Percentiles rank a stretch among this genome's conserved stretches.
phyloP scores from a whole-genome alignment of 1,139 yeast species.

The Candida pseudocylindracea region DNA sequence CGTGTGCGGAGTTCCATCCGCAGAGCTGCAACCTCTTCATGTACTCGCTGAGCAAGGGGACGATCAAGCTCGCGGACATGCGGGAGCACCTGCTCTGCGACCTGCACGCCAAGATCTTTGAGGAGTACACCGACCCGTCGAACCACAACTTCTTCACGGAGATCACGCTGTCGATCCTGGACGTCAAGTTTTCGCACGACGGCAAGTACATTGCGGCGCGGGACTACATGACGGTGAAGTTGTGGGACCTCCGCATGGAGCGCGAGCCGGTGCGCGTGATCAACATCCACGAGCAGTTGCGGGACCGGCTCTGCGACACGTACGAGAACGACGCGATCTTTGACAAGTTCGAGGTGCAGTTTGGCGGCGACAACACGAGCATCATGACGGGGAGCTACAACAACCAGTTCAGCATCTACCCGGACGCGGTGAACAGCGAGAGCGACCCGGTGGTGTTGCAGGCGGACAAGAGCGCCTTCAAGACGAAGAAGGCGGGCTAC shows the following conservation, averaged over 20 bases:
- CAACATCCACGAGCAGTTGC: slow-evolving; percentile 84
- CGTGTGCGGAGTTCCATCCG: slow-evolving; percentile 97
- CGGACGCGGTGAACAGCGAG: slow-evolving; percentile 45
- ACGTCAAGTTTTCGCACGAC: slow-evolving; percentile 78
- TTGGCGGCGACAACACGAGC: slow-evolving; percentile 80
- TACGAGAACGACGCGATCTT: slow-evolving; percentile 97
- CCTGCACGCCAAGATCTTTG: slow-evolving; percentile 70
- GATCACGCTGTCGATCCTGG: slow-evolving; percentile 85
- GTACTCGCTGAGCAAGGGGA: slow-evolving; percentile 95
- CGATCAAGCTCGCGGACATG: slow-evolving; percentile 92
- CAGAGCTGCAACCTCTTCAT: slow-evolving; percentile 77
- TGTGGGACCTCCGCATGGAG: slow-evolving; percentile 98
- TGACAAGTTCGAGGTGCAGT: slow-evolving; percentile 93
- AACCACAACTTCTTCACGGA: slow-evolving; percentile 94
- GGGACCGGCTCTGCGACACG: slow-evolving; percentile 88
- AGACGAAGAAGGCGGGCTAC: slow-evolving; percentile 31
- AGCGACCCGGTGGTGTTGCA: slow-evolving; percentile 65
- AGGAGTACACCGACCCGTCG: slow-evolving; percentile 83
- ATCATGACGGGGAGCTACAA: slow-evolving; percentile 96
- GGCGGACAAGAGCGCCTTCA: slow-evolving; percentile 96
- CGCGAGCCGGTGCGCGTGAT: slow-evolving; percentile 84
- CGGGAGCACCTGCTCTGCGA: slow-evolving; percentile 90
- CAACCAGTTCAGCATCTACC: slow-evolving; percentile 92
- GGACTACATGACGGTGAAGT: slow-evolving; percentile 92
- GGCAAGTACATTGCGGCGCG: slow-evolving; percentile 91